Conservation (phyloP, 1,139 yeast species). For the Scheffersomyces segobiensis region DNA sequence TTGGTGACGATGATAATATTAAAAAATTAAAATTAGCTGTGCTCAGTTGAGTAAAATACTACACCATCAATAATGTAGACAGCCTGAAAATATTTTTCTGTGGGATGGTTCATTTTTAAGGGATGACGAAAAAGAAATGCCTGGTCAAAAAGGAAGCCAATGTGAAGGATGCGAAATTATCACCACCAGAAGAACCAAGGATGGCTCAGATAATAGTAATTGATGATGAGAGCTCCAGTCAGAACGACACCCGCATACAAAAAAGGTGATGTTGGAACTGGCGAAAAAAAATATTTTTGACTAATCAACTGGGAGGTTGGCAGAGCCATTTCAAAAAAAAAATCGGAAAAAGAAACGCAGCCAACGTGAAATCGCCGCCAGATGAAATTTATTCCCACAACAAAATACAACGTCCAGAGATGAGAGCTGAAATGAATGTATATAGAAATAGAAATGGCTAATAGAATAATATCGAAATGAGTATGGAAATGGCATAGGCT, state of each 20-base stretch:
- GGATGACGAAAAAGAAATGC: constrained; percentile 1
- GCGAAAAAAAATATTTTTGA: not conserved
- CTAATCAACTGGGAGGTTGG: not conserved
- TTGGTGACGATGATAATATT: not conserved
- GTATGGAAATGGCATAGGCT: not conserved
- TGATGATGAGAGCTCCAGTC: not conserved
- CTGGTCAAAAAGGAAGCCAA: not conserved
- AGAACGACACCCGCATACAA: not conserved
- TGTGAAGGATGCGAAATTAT: not conserved
- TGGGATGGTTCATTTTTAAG: not conserved
- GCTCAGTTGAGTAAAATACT: not conserved
- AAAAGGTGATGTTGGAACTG: not conserved
- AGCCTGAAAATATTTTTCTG: not conserved
- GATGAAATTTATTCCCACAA: not conserved
- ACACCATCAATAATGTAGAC: not conserved
- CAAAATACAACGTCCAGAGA: not conserved
- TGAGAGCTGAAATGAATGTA: not conserved
- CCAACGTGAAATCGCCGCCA: not conserved
- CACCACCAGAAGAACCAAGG: not conserved
- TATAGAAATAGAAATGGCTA: not conserved
- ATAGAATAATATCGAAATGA: not conserved
- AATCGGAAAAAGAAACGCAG: not conserved
- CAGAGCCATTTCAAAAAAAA: not conserved
- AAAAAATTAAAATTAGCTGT: not conserved
- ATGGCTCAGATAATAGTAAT: not conserved